phyloP scores from a whole-genome alignment of 257 asterid genomes.

The Solanum virginianum region DNA sequence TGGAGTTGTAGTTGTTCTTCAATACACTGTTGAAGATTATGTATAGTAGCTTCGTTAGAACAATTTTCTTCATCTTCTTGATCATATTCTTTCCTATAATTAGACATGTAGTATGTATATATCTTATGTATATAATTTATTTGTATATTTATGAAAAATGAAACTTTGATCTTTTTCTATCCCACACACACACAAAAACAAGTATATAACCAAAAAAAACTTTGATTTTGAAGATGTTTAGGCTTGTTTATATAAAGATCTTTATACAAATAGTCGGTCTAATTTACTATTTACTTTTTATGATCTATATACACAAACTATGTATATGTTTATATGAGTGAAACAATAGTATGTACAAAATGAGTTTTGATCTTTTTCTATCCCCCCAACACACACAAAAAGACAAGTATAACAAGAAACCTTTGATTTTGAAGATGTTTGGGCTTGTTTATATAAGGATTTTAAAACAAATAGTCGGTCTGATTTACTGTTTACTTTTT shows the following conservation, averaged over 20 bases:
- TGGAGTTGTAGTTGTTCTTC: slow-evolving; percentile 19
- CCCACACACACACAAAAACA: not conserved
- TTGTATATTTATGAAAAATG: not conserved
- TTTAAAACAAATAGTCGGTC: not conserved
- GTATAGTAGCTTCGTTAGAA: slow-evolving; percentile 2
- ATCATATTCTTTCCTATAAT: slow-evolving; percentile 1
- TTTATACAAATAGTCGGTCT: too few species aligned
- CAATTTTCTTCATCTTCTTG: slow-evolving; percentile 17
- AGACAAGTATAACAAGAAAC: not conserved
- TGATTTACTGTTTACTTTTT: not conserved
- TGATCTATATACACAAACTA: not conserved
- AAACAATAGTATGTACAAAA: too few species aligned
- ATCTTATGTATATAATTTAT: not conserved
- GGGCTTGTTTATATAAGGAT: slow-evolving; percentile 15
- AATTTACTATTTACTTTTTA: not conserved
- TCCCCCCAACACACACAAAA: not conserved
- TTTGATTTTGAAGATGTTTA: slow-evolving; percentile 20
- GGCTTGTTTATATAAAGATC: slow-evolving; percentile 15
- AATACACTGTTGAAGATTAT: slow-evolving; percentile 25
- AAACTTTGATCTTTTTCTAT: not conserved
- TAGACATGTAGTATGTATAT: slow-evolving; percentile 14
- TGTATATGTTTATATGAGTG: too few species aligned
- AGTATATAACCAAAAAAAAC: not conserved
- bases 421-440: slow-evolving; percentile 18
- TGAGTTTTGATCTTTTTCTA: too few species aligned